phyloP scores from a whole-genome alignment of 176 grass and related monocot genomes.

The Bromus sterilis region DNA sequence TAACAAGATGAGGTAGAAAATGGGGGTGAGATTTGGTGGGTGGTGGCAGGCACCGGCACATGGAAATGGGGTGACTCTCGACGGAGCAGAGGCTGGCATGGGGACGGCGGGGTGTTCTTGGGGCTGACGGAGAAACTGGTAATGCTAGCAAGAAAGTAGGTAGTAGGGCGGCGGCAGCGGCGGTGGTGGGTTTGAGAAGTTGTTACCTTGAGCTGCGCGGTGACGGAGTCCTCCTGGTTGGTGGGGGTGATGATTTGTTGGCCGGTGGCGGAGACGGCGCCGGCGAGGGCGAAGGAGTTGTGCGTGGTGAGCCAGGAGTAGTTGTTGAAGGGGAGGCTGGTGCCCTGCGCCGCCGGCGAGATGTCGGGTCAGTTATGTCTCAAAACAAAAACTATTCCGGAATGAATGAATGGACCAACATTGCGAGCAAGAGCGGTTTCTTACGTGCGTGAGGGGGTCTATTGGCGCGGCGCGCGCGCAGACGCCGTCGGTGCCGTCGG shows the following conservation, averaged over 20 bases:
- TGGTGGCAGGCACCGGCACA: background rate
- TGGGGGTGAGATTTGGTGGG: background rate
- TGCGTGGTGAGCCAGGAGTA: constrained; percentile 97
- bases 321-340: constrained; percentile 64
- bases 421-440: background rate
- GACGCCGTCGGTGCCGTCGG: constrained; percentile 15
- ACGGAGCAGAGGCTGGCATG: too few species aligned
- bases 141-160: background rate
- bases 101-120: background rate
- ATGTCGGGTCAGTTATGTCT: too few species aligned
- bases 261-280: constrained; percentile 45
- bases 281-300: constrained; percentile 70
- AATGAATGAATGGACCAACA: too few species aligned
- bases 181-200: background rate
- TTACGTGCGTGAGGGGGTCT: constrained; percentile 48
- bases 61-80: background rate
- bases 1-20: background rate
- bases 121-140: background rate
- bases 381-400: too few species aligned
- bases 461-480: constrained; percentile 49
- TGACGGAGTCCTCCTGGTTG: constrained; percentile 86
- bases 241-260: constrained; percentile 13
- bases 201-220: constrained; percentile 61
- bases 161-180: background rate
- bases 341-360: constrained; percentile 29